Evolutionary conservation across 202 grass and related monocot genomes (phyloP).

Genomic region (Setaria italica): DNA sequence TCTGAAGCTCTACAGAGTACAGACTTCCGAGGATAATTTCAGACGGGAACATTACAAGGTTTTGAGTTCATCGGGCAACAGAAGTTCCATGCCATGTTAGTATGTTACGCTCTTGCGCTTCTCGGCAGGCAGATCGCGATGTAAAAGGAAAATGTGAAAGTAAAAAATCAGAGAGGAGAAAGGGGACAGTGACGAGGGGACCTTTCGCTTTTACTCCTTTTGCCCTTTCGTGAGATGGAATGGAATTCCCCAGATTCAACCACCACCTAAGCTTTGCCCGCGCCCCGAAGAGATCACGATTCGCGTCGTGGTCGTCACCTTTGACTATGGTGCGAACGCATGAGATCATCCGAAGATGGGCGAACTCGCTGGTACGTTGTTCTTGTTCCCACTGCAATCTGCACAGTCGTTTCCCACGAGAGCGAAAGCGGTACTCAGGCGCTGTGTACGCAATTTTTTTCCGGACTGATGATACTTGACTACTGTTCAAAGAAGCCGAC

Average conservation of each 20-base stretch:
- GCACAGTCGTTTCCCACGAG: constrained; percentile 6
- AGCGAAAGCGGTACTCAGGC: not conserved
- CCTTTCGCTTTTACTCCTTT: not conserved
- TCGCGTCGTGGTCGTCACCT: constrained; percentile 22
- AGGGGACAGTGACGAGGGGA: not conserved
- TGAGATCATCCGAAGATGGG: constrained; percentile 13
- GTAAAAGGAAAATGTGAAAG: not conserved
- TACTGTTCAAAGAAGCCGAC: not conserved
- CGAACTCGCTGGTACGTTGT: not conserved
- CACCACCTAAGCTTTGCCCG: constrained; percentile 23
- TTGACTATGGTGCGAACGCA: constrained; percentile 15
- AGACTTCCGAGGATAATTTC: too few species aligned
- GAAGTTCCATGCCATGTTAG: not conserved
- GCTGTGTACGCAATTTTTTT: not conserved
- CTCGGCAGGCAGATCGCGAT: not conserved
- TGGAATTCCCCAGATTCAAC: constrained; percentile 14
- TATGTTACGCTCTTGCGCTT: not conserved
- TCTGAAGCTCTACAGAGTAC: not conserved
- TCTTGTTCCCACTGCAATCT: not conserved
- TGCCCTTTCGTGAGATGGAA: not conserved
- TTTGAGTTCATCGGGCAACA: not conserved
- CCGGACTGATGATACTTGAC: not conserved
- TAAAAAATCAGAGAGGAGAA: not conserved
- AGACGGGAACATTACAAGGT: not conserved
- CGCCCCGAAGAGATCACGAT: constrained; percentile 35